These are phyloP conservation scores for Candida cerambycidarum DNA, from an alignment of 805 yeast genomes.

Conservation along the genomic window DNA sequence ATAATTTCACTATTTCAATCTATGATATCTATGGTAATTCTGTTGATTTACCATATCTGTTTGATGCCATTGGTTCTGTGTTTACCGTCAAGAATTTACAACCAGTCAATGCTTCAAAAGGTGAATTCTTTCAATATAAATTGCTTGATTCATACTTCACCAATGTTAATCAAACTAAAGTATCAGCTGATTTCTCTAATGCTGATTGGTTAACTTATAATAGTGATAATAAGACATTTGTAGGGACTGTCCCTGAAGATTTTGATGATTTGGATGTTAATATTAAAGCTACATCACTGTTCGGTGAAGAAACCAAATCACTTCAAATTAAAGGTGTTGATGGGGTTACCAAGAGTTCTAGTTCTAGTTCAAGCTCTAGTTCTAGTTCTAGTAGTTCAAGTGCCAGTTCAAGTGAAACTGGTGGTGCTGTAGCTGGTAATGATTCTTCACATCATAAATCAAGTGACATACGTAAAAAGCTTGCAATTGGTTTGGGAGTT, in stretches of 20 bases:
- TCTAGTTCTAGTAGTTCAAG: slow-evolving; percentile 26
- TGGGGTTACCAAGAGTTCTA: slow-evolving; percentile 13
- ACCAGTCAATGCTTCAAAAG: slow-evolving; percentile 67
- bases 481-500: slow-evolving; percentile 93
- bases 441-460: slow-evolving; percentile 6
- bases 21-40: slow-evolving; percentile 60
- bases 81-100: slow-evolving; percentile 56
- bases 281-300: slow-evolving; percentile 30
- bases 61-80: slow-evolving; percentile 53
- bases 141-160: slow-evolving; percentile 58
- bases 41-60: slow-evolving; percentile 56
- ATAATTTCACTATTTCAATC: slow-evolving; percentile 55
- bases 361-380: slow-evolving; percentile 18
- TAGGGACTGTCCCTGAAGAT: slow-evolving; percentile 57
- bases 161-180: slow-evolving; percentile 47
- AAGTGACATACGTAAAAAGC: slow-evolving; percentile 37
- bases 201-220: slow-evolving; percentile 68
- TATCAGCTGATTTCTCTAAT: slow-evolving; percentile 43
- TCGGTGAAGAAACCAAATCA: slow-evolving; percentile 30
- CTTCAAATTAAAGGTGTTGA: slow-evolving; percentile 58
- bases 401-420: slow-evolving; percentile 24
- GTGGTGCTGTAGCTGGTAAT: slow-evolving; percentile 13
- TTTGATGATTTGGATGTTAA: slow-evolving; percentile 24
- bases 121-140: slow-evolving; percentile 56
- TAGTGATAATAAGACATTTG: slow-evolving; percentile 58